Percentiles rank a stretch among this genome's conserved stretches.
Evolutionary conservation across 2,329 filamentous ascomycete species (phyloP).

Genomic region (Beauveria sp.): DNA sequence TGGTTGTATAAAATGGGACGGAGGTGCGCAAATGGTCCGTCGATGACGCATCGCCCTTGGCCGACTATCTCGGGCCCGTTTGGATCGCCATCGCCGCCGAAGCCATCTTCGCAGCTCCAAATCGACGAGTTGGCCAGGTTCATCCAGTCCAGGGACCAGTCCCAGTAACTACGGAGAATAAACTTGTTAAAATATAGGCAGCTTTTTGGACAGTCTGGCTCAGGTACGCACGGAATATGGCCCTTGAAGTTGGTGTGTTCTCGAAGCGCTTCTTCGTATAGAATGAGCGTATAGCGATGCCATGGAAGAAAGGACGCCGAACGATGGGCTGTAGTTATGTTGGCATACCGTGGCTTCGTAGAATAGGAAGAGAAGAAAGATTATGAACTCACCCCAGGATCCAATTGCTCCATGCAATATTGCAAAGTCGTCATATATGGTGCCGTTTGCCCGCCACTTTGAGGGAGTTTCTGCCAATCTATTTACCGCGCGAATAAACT

Average conservation of each 20-base stretch:
- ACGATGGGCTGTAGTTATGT: background rate
- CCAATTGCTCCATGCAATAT: constrained; percentile 7
- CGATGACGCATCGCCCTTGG: constrained; percentile 12
- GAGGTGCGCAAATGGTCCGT: constrained; percentile 14
- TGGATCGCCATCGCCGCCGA: constrained; percentile 14
- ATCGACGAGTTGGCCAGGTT: constrained; percentile 14
- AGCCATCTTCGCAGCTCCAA: constrained; percentile 12
- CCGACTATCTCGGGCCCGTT: constrained; percentile 7
- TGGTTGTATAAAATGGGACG: constrained; percentile 14
- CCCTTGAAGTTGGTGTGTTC: background rate
- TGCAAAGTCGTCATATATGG: constrained; percentile 8
- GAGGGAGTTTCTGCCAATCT: background rate
- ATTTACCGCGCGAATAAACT: background rate
- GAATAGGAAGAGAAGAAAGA: rapidly evolving
- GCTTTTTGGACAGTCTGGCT: no score
- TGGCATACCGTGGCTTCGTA: background rate
- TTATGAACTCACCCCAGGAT: background rate
- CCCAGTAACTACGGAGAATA: background rate
- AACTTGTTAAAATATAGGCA: background rate
- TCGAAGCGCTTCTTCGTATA: background rate
- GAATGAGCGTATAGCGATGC: constrained; percentile 3
- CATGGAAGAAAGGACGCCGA: constrained; percentile 10
- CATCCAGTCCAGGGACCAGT: constrained; percentile 16
- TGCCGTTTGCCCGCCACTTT: background rate
- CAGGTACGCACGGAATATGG: background rate